Evolutionary conservation across 139 green algal species (phyloP), one percentile per base, ranked within the genome.

Genomic region (Chlorella sp.): DNA sequence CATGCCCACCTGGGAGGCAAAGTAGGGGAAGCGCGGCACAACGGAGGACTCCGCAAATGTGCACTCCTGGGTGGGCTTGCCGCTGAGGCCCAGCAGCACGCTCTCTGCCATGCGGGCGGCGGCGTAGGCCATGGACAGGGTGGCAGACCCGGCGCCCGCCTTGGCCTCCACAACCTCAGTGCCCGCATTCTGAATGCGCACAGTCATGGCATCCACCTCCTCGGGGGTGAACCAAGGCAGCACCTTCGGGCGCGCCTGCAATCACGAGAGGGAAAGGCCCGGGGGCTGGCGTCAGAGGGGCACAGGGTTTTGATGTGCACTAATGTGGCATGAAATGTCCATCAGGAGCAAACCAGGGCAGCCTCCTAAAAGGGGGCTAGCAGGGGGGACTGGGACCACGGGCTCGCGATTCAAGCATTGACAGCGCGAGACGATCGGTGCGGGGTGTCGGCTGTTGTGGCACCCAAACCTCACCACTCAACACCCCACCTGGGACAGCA

Each of bases 101-200:
- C 95, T 96, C 92, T 98, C 95, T 11, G 96, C 93, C 91, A 99
- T 96, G 80, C 96, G 92, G 0, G 96, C 96, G 0, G 96, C 97
- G 26, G 97, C 96, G 88, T 99, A 98, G 30, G 97, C 96, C 97
- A 99, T 98, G 71, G 96, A 98, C 0, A 99, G 94, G 0, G 96
- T 98, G 39, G 97, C 97, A 57, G 96, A 98, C 80, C 96, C 93
- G 28, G 92, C 90, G 78, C 96, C 96, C 16, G 95, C 95, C 94
- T 98, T 98, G 82, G 97, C 97, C 93, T 98, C 96, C 34, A 98
- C 96, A 21, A 99, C 96, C 87, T 98, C 95, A 76, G 97, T 98
- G 89, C 97, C 96, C 3, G 96, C 97, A 86, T 98, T 97, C 88
- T 97, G 95, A 75, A 98, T 99, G 75, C 96, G 92, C 24, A 94